Base-by-base conservation (phyloP, 2,329 filamentous ascomycete genomes). In the Colletotrichum sp. region DNA sequence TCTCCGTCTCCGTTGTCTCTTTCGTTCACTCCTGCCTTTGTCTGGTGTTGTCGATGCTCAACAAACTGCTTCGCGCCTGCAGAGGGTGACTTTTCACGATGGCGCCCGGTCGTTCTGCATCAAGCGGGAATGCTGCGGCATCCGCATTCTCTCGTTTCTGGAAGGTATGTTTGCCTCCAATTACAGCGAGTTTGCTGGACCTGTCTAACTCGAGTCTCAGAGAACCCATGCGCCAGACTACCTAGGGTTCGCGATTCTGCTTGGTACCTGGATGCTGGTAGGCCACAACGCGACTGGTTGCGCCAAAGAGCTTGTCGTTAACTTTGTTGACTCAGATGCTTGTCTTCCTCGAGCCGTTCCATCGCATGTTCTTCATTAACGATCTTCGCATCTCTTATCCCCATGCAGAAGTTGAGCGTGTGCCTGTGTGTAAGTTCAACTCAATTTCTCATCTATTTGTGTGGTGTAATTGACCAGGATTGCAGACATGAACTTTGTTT, bases 321-420 rank as follows among this genome's bases (percentile, higher is more conserved):
- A 79, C 18, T 81, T 84, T 63, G 34, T 58, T 58, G 38, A 60
- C 78, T 10, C 81, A 95, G 90, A 88, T 95, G 58, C 89, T 92
- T 84, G 87, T 94, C 80, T 88, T 94, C 78, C 90, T 95, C 80
- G 93, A 93, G 76, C 97, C 97, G 0, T 99, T 99, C 83, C 96
- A 99, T 84, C 95, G 95, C 85, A 94, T 98, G 92, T 99, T 99
- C 86, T 94, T 92, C 78, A 91, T 99, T 77, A 94, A 96, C 82
- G 95, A 99, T 83, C 90, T 94, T 28, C 88, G 92, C 66, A 95
- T 99, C 75, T 93, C 95, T 78, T 98, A 94, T 81, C 97, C 97
- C 1, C 94, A 98, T 85, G 95, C 97, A 26, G 89, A 94, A 72
- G 86, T 94, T 67, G 96, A 99, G 84, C 92, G 96, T 77, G 97